Conservation (phyloP, 2,329 filamentous ascomycete genomes). For the Pezicula carpinea region DNA sequence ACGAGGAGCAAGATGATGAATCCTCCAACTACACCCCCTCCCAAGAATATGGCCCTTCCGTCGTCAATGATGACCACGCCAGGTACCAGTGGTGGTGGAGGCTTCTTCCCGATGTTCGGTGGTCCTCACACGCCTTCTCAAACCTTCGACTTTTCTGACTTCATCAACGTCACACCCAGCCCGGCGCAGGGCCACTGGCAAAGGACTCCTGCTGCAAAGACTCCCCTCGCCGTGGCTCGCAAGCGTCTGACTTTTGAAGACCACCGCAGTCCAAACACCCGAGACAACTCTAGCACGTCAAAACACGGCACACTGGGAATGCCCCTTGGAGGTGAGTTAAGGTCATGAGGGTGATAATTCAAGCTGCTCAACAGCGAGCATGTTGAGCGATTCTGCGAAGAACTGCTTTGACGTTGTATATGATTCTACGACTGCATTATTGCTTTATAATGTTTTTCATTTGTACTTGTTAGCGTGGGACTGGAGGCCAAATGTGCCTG, state of each 20-base stretch:
- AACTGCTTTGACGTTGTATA: constrained; percentile 7
- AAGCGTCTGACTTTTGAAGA: constrained; percentile 26
- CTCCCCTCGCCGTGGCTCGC: constrained; percentile 21
- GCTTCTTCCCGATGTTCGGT: constrained; percentile 61
- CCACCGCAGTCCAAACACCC: constrained; percentile 11
- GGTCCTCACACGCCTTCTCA: constrained; percentile 74
- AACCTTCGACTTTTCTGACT: constrained; percentile 89
- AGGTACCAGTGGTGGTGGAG: constrained; percentile 61
- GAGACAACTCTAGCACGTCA: constrained; percentile 17
- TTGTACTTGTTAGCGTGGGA: constrained; percentile 1
- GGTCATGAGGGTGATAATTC: constrained; percentile 33
- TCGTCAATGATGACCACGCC: constrained; percentile 90
- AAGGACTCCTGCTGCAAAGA: constrained; percentile 26
- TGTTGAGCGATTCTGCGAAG: too few species aligned
- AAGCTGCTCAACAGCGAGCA: too few species aligned
- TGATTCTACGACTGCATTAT: constrained; percentile 1
- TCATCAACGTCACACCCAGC: constrained; percentile 94
- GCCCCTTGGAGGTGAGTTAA: constrained; percentile 61
- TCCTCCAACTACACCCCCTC: constrained; percentile 72
- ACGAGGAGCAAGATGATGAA: constrained; percentile 51
- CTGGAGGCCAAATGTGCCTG: neutral
- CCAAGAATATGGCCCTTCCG: constrained; percentile 64
- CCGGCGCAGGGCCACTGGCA: constrained; percentile 82
- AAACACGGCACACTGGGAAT: constrained; percentile 53
- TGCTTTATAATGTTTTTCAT: neutral